Evolutionary conservation across 495 filamentous ascomycete species (phyloP).

Genomic region (Aspergillus cavernicola): DNA sequence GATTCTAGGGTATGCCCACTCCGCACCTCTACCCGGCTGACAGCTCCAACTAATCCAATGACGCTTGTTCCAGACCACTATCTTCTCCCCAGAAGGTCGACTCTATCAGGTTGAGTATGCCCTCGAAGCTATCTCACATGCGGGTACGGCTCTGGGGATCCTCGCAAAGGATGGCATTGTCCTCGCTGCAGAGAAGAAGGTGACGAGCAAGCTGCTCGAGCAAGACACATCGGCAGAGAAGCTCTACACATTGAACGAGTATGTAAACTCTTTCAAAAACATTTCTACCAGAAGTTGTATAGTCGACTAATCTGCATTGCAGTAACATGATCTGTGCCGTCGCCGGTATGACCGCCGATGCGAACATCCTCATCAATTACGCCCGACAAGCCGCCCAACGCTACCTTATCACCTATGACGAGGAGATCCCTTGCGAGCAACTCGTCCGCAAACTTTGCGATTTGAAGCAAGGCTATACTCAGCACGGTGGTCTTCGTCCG

Average conservation of each 20-base stretch:
- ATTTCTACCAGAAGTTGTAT: background rate
- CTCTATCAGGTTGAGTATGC: conserved; percentile 99
- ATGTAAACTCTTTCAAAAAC: conserved; percentile 24
- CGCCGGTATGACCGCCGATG: conserved; percentile 98
- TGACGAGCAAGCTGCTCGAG: conserved; percentile 97
- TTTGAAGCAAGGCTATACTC: conserved; percentile 98
- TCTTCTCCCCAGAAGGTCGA: conserved; percentile 98
- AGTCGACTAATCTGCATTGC: conserved; percentile 18
- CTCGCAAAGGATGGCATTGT: conserved; percentile 98
- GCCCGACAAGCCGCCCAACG: conserved; percentile 93
- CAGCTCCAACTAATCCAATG: conserved; percentile 47
- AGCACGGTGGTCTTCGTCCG: conserved; percentile 94
- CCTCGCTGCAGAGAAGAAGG: conserved; percentile 97
- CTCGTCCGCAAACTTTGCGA: conserved; percentile 96
- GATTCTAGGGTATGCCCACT: conserved; percentile 78
- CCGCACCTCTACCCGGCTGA: conserved; percentile 23
- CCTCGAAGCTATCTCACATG: conserved; percentile 96
- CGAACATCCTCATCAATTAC: conserved; percentile 99
- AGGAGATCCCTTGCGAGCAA: conserved; percentile 99
- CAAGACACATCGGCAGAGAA: conserved; percentile 99
- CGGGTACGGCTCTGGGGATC: conserved; percentile 93
- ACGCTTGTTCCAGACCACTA: conserved; percentile 75
- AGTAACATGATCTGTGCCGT: conserved; percentile 99
- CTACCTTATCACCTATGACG: conserved; percentile 98
- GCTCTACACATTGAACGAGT: conserved; percentile 99